phyloP scores from a whole-genome alignment of 2,329 filamentous ascomycete species.

The Huntiella moniliformis region DNA sequence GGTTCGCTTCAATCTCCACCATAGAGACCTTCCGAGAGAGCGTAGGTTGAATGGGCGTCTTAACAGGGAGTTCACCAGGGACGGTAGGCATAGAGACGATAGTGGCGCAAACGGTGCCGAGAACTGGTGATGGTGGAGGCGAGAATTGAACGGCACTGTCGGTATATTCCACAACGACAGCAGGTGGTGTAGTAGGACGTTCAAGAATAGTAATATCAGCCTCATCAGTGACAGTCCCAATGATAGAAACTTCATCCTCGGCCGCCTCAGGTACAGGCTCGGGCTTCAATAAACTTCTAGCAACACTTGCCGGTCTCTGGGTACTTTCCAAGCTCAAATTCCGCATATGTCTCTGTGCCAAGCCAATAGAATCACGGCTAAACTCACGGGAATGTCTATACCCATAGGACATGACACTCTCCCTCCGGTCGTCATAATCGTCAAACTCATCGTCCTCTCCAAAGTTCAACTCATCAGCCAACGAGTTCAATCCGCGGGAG shows the following conservation, averaged over 20 bases:
- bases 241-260: conserved; percentile 27
- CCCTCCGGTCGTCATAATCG: conserved; percentile 46
- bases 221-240: conserved; percentile 7
- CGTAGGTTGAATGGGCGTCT: too few relatives aligned
- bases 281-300: conserved; percentile 33
- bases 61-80: too few relatives aligned
- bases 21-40: conserved; percentile 14
- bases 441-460: conserved; percentile 54
- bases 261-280: conserved; percentile 35
- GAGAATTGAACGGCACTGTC: conserved; percentile 71
- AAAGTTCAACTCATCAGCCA: conserved; percentile 82
- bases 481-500: conserved; percentile 42
- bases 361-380: conserved; percentile 35
- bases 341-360: conserved; percentile 27
- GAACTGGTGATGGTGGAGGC: conserved; percentile 55
- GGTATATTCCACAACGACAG: conserved; percentile 35
- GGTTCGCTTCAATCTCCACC: conserved; percentile 51
- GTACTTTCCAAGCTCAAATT: conserved; percentile 34
- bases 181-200: conserved; percentile 14
- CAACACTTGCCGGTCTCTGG: conserved; percentile 31
- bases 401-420: conserved; percentile 35
- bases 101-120: conserved; percentile 19
- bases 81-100: conserved; percentile 15
- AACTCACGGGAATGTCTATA: conserved; percentile 32
- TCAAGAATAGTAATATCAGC: conserved; percentile 7